Conservation (phyloP, 2,329 filamentous ascomycete species). For the Dactylellina leptospora region DNA sequence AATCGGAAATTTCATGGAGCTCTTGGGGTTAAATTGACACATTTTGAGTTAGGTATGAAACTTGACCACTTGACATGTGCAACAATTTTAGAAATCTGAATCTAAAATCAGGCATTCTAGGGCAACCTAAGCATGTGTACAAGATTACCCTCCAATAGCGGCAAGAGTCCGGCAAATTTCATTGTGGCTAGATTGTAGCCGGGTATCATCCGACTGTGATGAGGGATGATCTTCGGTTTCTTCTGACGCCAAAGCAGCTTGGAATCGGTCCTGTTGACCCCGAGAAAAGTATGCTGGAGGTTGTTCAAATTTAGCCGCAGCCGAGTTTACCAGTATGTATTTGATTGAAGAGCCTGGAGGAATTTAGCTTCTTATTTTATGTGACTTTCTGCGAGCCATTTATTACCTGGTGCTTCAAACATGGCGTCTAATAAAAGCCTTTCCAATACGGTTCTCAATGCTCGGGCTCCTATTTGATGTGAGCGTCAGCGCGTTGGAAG, state of each 20-base stretch:
- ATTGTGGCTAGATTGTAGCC: neutral
- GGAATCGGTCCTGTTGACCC: conserved; percentile 65
- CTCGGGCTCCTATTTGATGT: conserved; percentile 66
- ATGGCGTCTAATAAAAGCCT: conserved; percentile 79
- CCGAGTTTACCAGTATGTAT: conserved; percentile 65
- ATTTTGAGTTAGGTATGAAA: too few species aligned
- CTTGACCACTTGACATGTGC: too few species aligned
- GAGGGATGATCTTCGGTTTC: conserved; percentile 61
- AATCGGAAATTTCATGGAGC: conserved; percentile 8
- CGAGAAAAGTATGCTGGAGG: conserved; percentile 65
- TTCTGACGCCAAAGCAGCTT: conserved; percentile 64
- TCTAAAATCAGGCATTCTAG: too few species aligned
- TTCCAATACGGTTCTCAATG: conserved; percentile 82
- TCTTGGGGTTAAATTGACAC: neutral
- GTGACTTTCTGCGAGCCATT: neutral
- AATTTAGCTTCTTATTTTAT: neutral
- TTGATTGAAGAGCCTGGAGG: conserved; percentile 65
- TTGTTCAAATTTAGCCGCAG: conserved; percentile 64
- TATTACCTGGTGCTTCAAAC: conserved; percentile 73
- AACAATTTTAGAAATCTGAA: too few species aligned
- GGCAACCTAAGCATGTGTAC: too few species aligned
- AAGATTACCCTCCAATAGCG: neutral
- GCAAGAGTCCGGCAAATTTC: neutral
- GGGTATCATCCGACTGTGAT: neutral
- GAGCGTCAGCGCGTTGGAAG: too few species aligned